Conservation (phyloP, 1,284 basidiomycete genomes). For the Austroboletus olivaceoglutinosus region DNA sequence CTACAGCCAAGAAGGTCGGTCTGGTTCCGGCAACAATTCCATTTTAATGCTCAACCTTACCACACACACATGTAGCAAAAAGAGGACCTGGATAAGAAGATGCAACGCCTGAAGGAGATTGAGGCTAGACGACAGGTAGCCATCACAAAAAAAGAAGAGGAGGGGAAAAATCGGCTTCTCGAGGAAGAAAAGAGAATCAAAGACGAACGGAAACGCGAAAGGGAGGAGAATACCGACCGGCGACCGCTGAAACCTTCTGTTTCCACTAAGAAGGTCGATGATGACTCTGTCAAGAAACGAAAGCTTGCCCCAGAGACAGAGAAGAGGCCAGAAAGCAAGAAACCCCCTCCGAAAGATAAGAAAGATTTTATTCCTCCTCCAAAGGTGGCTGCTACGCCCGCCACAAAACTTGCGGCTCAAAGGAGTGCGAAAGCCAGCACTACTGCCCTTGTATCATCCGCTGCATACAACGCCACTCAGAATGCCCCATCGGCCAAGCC, state of each 20-base stretch:
- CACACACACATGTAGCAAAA: conserved; percentile 64
- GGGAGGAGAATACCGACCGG: conserved; percentile 72
- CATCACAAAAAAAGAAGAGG: conserved; percentile 73
- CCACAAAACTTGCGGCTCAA: conserved; percentile 29
- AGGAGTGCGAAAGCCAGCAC: conserved; percentile 20
- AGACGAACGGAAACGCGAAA: conserved; percentile 72
- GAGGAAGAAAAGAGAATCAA: conserved; percentile 70
- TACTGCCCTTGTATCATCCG: conserved; percentile 32
- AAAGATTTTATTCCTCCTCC: conserved; percentile 28
- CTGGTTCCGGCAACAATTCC: neutral
- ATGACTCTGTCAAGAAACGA: conserved; percentile 69
- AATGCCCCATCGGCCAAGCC: conserved; percentile 28
- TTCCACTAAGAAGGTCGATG: conserved; percentile 61
- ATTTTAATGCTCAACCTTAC: conserved; percentile 7
- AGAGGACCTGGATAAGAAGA: conserved; percentile 80
- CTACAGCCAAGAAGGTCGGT: conserved; percentile 79
- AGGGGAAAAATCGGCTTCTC: conserved; percentile 60
- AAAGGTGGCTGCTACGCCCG: conserved; percentile 40
- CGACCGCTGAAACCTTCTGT: conserved; percentile 43
- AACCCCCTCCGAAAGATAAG: conserved; percentile 49
- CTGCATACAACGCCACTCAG: conserved; percentile 35
- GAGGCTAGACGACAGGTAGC: conserved; percentile 72
- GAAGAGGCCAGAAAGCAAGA: conserved; percentile 60
- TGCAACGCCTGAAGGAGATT: conserved; percentile 70
- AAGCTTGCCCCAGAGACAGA: conserved; percentile 53